Conservation (phyloP, 2,329 filamentous ascomycete species). For the Verticillium tricorpus region DNA sequence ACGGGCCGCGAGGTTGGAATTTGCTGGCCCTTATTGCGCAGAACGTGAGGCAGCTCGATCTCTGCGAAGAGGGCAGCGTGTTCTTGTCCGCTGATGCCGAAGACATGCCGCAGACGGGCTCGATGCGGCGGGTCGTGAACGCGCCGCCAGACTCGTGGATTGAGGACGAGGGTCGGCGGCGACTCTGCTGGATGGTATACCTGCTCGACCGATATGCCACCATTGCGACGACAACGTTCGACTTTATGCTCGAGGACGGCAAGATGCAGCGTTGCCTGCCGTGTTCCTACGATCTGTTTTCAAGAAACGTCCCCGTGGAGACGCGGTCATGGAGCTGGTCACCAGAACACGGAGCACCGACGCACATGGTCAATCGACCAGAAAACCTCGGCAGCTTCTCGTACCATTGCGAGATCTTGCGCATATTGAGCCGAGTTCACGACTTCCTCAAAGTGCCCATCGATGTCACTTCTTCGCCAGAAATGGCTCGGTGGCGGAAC, state of each 20-base stretch:
- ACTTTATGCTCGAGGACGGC: constrained; percentile 35
- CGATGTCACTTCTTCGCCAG: constrained; percentile 31
- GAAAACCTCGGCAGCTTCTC: constrained; percentile 41
- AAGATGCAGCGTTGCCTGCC: constrained; percentile 35
- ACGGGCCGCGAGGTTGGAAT: constrained; percentile 37
- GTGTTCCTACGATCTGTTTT: constrained; percentile 40
- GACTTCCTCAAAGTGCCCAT: constrained; percentile 35
- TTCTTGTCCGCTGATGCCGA: constrained; percentile 27
- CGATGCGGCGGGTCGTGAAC: constrained; percentile 27
- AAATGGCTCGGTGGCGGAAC: constrained; percentile 35
- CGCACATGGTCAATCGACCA: constrained; percentile 19
- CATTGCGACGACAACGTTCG: constrained; percentile 33
- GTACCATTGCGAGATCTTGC: constrained; percentile 39
- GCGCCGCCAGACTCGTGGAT: constrained; percentile 37
- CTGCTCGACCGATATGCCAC: constrained; percentile 39
- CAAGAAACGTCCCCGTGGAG: constrained; percentile 36
- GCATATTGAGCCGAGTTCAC: constrained; percentile 37
- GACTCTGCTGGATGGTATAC: constrained; percentile 41
- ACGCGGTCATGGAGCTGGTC: constrained; percentile 25
- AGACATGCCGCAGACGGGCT: constrained; percentile 26
- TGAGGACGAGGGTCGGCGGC: constrained; percentile 36
- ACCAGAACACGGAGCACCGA: constrained; percentile 18
- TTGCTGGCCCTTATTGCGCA: constrained; percentile 33
- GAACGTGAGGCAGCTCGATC: constrained; percentile 31
- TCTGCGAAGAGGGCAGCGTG: constrained; percentile 33